These are phyloP conservation scores for Eimeria tenella DNA, from an alignment of 169 alveolate genomes.

Conservation along the genomic window DNA sequence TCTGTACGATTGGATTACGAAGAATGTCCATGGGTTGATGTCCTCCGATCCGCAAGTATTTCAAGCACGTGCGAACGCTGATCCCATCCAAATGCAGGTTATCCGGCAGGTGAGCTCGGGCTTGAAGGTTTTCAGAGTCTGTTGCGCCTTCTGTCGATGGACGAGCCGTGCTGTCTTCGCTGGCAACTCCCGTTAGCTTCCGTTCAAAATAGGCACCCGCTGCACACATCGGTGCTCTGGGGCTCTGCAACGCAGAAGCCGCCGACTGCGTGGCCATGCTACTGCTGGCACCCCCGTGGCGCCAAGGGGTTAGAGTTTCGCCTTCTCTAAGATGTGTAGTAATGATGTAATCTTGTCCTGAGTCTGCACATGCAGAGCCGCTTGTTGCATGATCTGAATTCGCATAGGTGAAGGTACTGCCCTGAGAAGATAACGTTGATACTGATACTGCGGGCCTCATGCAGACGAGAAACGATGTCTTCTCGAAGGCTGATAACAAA, in stretches of 20 bases:
- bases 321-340: conserved; percentile 31
- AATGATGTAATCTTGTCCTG: conserved; percentile 5
- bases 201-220: conserved; percentile 57
- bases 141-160: conserved; percentile 60
- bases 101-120: conserved; percentile 43
- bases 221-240: conserved; percentile 22
- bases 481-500: conserved; percentile 53
- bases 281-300: conserved; percentile 39
- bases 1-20: conserved; percentile 60
- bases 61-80: conserved; percentile 52
- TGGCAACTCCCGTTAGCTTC: conserved; percentile 63
- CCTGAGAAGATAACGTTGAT: conserved; percentile 27
- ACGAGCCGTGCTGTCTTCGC: conserved; percentile 70
- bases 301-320: conserved; percentile 30
- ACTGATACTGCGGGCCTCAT: conserved; percentile 44
- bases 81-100: not conserved
- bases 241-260: conserved; percentile 42
- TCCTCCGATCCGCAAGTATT: conserved; percentile 54
- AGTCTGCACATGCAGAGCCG: conserved; percentile 30
- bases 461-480: conserved; percentile 66
- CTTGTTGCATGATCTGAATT: conserved; percentile 8
- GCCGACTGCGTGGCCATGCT: conserved; percentile 39
- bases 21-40: conserved; percentile 75
- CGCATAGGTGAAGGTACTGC: conserved; percentile 13
- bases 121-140: conserved; percentile 32